Evolutionary conservation across 2,329 filamentous ascomycete species (phyloP), one percentile per base, ranked within the genome.

Genomic region (Alternaria sp.): DNA sequence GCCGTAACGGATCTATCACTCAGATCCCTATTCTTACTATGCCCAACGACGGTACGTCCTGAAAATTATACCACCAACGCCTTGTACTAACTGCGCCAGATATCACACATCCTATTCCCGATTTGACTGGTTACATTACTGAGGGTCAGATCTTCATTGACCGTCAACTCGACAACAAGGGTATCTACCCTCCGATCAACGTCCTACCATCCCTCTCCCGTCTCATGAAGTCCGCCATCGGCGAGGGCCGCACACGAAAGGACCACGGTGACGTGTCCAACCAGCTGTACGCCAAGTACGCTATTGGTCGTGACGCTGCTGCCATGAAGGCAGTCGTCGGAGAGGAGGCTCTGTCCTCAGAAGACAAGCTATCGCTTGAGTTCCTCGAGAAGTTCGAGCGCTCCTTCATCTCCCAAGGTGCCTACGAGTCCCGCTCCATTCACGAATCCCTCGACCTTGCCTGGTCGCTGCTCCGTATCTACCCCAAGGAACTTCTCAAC

Each of bases 161-260:
- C 81, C 93, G 94, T 83, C 89, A 91, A 76, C 86, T 99, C 54
- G 81, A 93, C 86, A 99, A 99, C 87, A 95, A 95, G 85, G 94
- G 94, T 82, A 90, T 99, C 83, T 97, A 97, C 85, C 95, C 95
- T 54, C 95, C 95, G 20, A 99, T 99, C 85, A 99, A 99, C 84
- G 95, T 99, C 66, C 85, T 99, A 63, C 95, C 95, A 24, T 99
- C 95, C 48, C 90, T 99, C 39, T 99, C 95, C 24, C 95, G 95
- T 88, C 91, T 99, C 78, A 99, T 99, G 95, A 99, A 99, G 83
- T 99, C 95, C 75, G 95, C 95, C 80, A 99, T 99, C 76, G 95
- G 95, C 73, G 94, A 98, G 83, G 93, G 93, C 67, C 94, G 94
- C 86, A 99, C 95, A 26, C 91, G 95, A 74, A 94, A 92, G 81